Base-by-base conservation (phyloP, 202 grass and related monocot genomes). In the Saccharum hybrid region DNA sequence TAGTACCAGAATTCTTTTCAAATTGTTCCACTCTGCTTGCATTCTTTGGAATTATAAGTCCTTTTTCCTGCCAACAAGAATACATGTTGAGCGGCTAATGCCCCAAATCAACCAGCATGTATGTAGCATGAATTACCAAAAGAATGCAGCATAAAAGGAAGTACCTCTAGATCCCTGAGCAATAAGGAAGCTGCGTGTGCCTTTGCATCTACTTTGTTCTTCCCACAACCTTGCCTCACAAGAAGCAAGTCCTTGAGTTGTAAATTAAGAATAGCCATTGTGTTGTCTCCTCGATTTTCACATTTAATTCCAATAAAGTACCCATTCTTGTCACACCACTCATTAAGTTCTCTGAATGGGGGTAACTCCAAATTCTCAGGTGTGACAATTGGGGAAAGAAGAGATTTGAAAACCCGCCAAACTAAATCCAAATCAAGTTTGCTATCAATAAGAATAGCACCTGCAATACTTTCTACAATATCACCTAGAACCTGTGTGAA, bases 381-480 rank as follows among this genome's bases (percentile, higher is more conserved):
- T 83, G 93, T 98, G 12, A 96, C 93, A 81, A 98, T 88, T 76
- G 96, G 96, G 36, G 89, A 96, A 86, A 98, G 88, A 63, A 98
- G 83, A 54, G 83, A 80, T 72, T 96, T 61, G 77, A 98, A 86
- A 82, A 86, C 74, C 59, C 86, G 56, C 96, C 96, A 96, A 61
- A 89, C 86, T 82, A 71, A 71, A 74, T 81, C 85, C 73, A 98
- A 83, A 81, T 94, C 85, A 83, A 98, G 88, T 90, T 92, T 90
- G 66, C 78, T 89, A 76, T 98, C 96, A 71, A 98, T 90, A 78
- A 98, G 70, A 65, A 95, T 79, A 65, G 96, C 96, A 69, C 91
- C 96, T 7, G 85, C 87, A 74, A 96, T 90, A 88, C 96, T 98
- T 91, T 98, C 96, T 82, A 98, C 81, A 67, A 98, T 94, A 81